Base-by-base conservation (phyloP, 352 stramenopile genomes). In the Phytopythium helicoides region DNA sequence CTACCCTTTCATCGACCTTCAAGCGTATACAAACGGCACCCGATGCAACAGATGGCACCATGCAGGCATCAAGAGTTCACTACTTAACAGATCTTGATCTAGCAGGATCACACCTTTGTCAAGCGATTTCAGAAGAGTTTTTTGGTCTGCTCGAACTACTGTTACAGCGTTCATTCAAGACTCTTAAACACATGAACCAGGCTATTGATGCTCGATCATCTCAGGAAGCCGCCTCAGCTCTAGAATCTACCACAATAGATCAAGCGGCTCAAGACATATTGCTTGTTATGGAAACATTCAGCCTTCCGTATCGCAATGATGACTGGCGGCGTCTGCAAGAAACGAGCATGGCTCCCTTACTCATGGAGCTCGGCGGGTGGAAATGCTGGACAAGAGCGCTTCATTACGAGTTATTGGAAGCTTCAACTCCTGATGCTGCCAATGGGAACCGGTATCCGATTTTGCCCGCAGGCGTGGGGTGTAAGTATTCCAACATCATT, bases 341-440 rank as follows among this genome's bases (percentile, higher is more conserved):
- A n/a, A 92, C 81, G 28, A 77, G 78, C 12, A 72, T 94, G 15
- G 55, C 86, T 10, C 54, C 64, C 1, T 54, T 94, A 15, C 51
- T 95, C 25, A 90, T 75, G 8, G 77, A 95, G 36, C 49, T 93
- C 18, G 78, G 67, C 5, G 88, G 69, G 42, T 95, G 86, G 86
- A 73, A 66, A 18, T 73, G 73, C 42, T 95, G 85, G 85, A 85
- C 91, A 47, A 69, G 49, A n/a, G 80, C 73, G 16, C 63, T 89
- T 8, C 57, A 75, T 28, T 76, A 86, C 39, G 71, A 91, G 38
- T 51, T 68, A 28, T 49, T 47, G 10, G 76, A 92, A 22, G 71
- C 71, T 22, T 54, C 60, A 1, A 25, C 46, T 3, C 45, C 56
- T 1, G 80, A 89, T 50, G 26, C 28, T 33, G 42, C 36, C 8